phyloP scores from a whole-genome alignment of 331 rosid species.

The Prunus yedoensis region DNA sequence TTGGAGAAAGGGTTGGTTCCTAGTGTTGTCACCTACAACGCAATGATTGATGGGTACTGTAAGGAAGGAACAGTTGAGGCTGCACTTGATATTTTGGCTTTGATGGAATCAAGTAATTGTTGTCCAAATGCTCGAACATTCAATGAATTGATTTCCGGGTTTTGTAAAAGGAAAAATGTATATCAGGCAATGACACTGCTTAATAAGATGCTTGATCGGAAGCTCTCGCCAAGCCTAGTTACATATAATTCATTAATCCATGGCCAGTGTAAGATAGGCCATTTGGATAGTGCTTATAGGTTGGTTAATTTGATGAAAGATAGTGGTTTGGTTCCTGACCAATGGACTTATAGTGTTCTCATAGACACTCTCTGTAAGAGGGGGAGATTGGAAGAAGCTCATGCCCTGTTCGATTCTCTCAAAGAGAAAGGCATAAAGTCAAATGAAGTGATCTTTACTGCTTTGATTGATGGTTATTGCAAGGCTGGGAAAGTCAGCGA shows the following conservation, averaged over 20 bases:
- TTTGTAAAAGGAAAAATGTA: conserved; percentile 14
- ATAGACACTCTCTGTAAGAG: conserved; percentile 24
- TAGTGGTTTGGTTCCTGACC: conserved; percentile 22
- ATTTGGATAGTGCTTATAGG: conserved; percentile 23
- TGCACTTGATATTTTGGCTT: conserved; percentile 19
- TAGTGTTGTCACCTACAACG: conserved; percentile 18
- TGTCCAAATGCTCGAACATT: conserved; percentile 24
- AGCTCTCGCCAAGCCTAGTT: conserved; percentile 17
- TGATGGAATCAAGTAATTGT: conserved; percentile 24
- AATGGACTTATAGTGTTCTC: conserved; percentile 21
- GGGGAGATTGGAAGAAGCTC: conserved; percentile 23
- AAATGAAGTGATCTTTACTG: conserved; percentile 20
- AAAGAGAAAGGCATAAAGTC: conserved; percentile 18
- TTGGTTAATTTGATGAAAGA: conserved; percentile 23
- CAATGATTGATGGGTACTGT: conserved; percentile 28
- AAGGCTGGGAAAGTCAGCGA: conserved; percentile 9
- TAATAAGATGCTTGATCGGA: conserved; percentile 15
- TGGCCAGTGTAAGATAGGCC: conserved; percentile 24
- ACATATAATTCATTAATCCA: conserved; percentile 24
- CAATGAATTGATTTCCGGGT: conserved; percentile 27
- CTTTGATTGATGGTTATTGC: conserved; percentile 25
- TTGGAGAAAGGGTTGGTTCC: conserved; percentile 20
- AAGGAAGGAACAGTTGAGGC: conserved; percentile 20
- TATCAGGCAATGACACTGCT: conserved; percentile 27
- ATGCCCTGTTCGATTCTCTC: conserved; percentile 19